Percentiles rank a stretch among this genome's conserved stretches.
These are phyloP conservation scores for Tremella mesenterica DNA, from an alignment of 768 basidiomycete species.

Conservation along the genomic window DNA sequence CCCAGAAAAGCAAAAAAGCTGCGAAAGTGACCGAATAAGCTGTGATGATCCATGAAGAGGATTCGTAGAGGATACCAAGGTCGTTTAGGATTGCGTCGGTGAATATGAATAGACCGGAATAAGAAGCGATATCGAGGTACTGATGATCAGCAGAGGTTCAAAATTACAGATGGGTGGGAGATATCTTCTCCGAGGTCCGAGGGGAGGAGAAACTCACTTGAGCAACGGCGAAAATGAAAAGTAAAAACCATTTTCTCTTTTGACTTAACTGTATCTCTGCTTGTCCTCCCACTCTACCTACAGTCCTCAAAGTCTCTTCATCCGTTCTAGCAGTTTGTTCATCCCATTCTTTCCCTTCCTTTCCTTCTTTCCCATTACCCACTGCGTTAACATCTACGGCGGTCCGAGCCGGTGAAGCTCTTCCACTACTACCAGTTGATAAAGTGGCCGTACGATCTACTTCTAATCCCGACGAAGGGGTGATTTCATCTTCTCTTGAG, in stretches of 20 bases:
- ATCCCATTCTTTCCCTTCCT: too few species aligned
- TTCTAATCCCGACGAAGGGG: too few species aligned
- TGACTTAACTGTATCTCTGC: conserved; percentile 7
- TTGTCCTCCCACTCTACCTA: too few species aligned
- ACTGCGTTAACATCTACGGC: not conserved
- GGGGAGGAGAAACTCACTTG: not conserved
- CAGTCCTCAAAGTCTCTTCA: too few species aligned
- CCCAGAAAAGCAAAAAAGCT: conserved; percentile 27
- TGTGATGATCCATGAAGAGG: conserved; percentile 16
- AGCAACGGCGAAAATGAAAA: conserved; percentile 13
- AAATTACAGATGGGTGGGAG: not conserved
- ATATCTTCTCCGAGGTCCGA: not conserved
- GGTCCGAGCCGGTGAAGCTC: not conserved
- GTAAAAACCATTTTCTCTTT: conserved; percentile 9
- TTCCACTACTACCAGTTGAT: not conserved
- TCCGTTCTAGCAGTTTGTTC: too few species aligned
- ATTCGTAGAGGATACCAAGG: conserved; percentile 6
- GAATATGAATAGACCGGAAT: conserved; percentile 15
- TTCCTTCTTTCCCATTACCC: not conserved
- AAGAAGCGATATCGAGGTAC: conserved; percentile 13
- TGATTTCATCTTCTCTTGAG: too few species aligned
- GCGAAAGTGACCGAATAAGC: conserved; percentile 24
- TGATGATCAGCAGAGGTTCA: too few species aligned
- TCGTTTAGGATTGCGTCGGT: conserved; percentile 9
- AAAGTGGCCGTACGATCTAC: not conserved